These are phyloP conservation scores for Starmera stellimalicola DNA, from an alignment of 1,139 yeast genomes.

Conservation along the genomic window DNA sequence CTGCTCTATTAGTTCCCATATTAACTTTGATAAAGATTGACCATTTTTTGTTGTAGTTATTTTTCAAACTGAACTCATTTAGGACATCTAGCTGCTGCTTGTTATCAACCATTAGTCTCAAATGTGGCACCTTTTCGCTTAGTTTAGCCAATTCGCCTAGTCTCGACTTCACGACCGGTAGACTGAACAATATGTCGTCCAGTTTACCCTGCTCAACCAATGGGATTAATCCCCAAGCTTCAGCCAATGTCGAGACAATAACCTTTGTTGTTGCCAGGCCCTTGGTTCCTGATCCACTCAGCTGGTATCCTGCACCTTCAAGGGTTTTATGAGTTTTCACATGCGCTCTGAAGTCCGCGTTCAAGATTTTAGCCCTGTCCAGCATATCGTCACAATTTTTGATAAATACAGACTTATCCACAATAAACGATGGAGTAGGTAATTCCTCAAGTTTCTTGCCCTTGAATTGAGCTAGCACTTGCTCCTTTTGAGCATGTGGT, in stretches of 20 bases:
- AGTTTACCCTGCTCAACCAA: constrained; percentile 32
- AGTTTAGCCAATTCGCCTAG: constrained; percentile 42
- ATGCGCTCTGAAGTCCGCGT: constrained; percentile 49
- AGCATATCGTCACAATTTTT: constrained; percentile 34
- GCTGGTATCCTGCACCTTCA: constrained; percentile 36
- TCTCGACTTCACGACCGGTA: constrained; percentile 52
- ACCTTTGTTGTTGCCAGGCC: constrained; percentile 27
- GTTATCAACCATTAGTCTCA: constrained; percentile 57
- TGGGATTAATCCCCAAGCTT: constrained; percentile 39
- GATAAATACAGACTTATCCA: constrained; percentile 29
- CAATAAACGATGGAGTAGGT: constrained; percentile 49
- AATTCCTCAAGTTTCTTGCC: constrained; percentile 25
- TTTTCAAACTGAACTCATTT: constrained; percentile 24
- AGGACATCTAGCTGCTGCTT: constrained; percentile 44
- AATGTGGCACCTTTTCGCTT: constrained; percentile 28
- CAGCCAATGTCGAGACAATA: constrained; percentile 64
- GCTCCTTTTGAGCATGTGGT: constrained; percentile 11
- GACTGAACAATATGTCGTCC: constrained; percentile 38
- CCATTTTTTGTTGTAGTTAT: constrained; percentile 32
- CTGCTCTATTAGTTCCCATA: constrained; percentile 60
- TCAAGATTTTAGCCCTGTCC: constrained; percentile 16
- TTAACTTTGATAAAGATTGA: constrained; percentile 48
- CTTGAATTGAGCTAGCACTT: constrained; percentile 13
- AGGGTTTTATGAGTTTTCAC: constrained; percentile 65
- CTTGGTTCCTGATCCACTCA: constrained; percentile 33